Percentiles rank a stretch among this genome's conserved stretches.
Evolutionary conservation across 2,329 filamentous ascomycete genomes (phyloP).

Genomic region (Cladophialophora psammophila): DNA sequence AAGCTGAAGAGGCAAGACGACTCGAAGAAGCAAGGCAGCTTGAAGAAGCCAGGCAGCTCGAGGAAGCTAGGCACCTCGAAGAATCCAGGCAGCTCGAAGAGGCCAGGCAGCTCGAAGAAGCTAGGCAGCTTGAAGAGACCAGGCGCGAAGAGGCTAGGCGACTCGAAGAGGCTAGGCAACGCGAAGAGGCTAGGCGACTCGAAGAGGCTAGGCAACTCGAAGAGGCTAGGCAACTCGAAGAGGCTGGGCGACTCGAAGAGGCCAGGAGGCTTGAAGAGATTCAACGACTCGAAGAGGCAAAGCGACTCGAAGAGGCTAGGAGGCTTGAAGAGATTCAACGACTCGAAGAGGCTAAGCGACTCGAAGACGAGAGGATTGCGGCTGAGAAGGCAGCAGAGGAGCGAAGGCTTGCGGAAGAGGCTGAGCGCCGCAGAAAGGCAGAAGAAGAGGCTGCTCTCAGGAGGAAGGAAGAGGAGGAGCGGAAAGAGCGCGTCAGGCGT

Average conservation of each 20-base stretch:
- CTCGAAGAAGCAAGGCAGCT: neutral
- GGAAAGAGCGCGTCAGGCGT: slow-evolving; percentile 46
- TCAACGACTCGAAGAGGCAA: slow-evolving; percentile 27
- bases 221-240: slow-evolving; percentile 25
- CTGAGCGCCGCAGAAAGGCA: slow-evolving; percentile 49
- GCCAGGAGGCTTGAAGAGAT: neutral
- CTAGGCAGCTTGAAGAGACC: slow-evolving; percentile 26
- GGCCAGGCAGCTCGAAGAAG: slow-evolving; percentile 33
- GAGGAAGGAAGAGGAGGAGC: slow-evolving; percentile 57
- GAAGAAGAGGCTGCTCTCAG: slow-evolving; percentile 50
- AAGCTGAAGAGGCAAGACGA: slow-evolving; percentile 19
- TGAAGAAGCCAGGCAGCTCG: slow-evolving; percentile 24
- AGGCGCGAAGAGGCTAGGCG: slow-evolving; percentile 24
- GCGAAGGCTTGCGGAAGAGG: slow-evolving; percentile 48
- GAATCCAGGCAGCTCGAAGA: slow-evolving; percentile 26
- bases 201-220: slow-evolving; percentile 28
- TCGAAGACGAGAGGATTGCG: slow-evolving; percentile 38
- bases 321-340: slow-evolving; percentile 18
- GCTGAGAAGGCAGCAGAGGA: slow-evolving; percentile 45
- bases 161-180: slow-evolving; percentile 25
- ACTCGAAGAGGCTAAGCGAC: slow-evolving; percentile 35
- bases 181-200: slow-evolving; percentile 22
- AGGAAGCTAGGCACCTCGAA: slow-evolving; percentile 21
- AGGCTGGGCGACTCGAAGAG: slow-evolving; percentile 26
- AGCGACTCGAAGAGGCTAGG: slow-evolving; percentile 23